These are phyloP conservation scores for Phytophthora cactorum DNA, from an alignment of 352 stramenopile genomes.

Conservation along the genomic window DNA sequence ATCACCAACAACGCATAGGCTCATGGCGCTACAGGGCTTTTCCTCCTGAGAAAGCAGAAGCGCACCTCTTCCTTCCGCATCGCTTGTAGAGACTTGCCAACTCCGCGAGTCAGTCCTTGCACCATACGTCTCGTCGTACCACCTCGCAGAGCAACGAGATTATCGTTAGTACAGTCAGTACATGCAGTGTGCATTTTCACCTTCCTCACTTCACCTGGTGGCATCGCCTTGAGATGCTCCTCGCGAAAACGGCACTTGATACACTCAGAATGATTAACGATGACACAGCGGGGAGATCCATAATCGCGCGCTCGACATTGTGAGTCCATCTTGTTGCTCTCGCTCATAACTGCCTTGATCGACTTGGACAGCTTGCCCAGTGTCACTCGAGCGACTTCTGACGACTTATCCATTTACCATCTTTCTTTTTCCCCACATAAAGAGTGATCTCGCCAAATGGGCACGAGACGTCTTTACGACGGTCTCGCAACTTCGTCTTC, in stretches of 20 bases:
- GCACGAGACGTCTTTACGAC: neutral
- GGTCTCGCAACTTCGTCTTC: constrained; percentile 1
- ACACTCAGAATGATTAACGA: neutral
- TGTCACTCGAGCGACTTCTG: neutral
- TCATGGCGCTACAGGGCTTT: neutral
- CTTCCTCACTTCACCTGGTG: neutral
- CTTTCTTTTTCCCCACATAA: neutral
- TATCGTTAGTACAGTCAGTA: neutral
- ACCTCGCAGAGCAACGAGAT: neutral
- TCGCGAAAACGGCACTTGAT: neutral
- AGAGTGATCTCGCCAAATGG: constrained; percentile 1
- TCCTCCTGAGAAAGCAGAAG: neutral
- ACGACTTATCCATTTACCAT: neutral
- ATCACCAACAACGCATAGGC: neutral
- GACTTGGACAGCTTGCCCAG: neutral
- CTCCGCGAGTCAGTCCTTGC: neutral
- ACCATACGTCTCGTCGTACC: neutral
- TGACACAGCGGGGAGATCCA: neutral
- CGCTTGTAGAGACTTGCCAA: neutral
- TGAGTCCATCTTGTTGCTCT: constrained; percentile 3
- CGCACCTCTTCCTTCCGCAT: constrained; percentile 5
- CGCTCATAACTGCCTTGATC: neutral
- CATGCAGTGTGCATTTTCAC: neutral
- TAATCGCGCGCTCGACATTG: neutral
- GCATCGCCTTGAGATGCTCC: neutral